These are phyloP conservation scores for Penicillium sp. DNA, from an alignment of 2,329 filamentous ascomycete genomes.

Conservation along the genomic window DNA sequence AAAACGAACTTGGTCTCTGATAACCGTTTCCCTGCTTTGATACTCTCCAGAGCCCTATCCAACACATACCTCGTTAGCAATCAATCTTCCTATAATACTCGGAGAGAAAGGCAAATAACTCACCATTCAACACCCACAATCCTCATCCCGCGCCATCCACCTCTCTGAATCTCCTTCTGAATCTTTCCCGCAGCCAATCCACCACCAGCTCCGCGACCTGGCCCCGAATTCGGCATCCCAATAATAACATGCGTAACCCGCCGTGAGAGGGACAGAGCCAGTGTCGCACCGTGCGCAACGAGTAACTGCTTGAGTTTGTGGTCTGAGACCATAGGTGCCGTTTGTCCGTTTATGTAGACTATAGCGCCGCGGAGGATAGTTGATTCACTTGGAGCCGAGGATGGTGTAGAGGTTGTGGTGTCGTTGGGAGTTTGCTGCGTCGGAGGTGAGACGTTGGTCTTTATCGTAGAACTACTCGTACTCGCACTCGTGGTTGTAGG, in stretches of 20 bases:
- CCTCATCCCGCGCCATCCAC: constrained; percentile 72
- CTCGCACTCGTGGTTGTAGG: background rate
- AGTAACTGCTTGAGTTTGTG: constrained; percentile 83
- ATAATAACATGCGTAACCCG: constrained; percentile 87
- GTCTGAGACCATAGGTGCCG: constrained; percentile 79
- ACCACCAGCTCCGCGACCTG: constrained; percentile 67
- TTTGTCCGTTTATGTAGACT: constrained; percentile 88
- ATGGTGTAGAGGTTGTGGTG: background rate
- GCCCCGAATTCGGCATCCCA: constrained; percentile 59
- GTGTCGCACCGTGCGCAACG: constrained; percentile 71
- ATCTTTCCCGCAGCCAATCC: constrained; percentile 78
- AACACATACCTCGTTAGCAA: constrained; percentile 6
- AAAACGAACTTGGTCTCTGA: constrained; percentile 74
- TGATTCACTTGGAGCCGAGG: constrained; percentile 3
- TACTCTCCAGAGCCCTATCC: constrained; percentile 77
- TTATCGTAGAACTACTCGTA: background rate
- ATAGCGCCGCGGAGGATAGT: constrained; percentile 72
- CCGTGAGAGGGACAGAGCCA: constrained; percentile 73
- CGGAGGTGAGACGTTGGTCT: background rate
- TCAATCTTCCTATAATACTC: background rate
- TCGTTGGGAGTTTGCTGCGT: background rate
- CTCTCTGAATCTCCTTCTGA: constrained; percentile 74
- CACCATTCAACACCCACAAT: constrained; percentile 84
- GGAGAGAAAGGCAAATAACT: constrained; percentile 32
- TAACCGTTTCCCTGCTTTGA: constrained; percentile 74